A percentile compares a stretch with the other conserved stretches of the same genome.
phyloP scores from a whole-genome alignment of 106 monocot genomes.

The Phalaenopsis aphrodite region DNA sequence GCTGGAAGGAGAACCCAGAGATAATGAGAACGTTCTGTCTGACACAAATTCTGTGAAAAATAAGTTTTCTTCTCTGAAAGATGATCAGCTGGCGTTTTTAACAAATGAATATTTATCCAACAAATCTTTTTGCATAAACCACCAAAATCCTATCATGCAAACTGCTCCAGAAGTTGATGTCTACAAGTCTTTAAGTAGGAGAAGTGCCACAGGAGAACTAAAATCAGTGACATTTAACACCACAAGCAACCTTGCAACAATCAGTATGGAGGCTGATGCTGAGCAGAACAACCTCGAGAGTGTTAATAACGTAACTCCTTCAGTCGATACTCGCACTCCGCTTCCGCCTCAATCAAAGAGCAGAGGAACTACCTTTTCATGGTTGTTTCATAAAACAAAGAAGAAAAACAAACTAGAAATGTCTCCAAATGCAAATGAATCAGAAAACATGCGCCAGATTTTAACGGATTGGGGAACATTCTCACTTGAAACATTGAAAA shows the following conservation, averaged over 20 bases:
- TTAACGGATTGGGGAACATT: slow-evolving; percentile 49
- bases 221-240: slow-evolving; percentile 39
- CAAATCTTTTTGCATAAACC: slow-evolving; percentile 22
- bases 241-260: slow-evolving; percentile 43
- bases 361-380: slow-evolving; percentile 44
- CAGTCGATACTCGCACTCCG: slow-evolving; percentile 2
- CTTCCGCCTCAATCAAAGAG: slow-evolving; percentile 17
- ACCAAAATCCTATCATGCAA: slow-evolving; percentile 15
- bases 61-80: slow-evolving; percentile 24
- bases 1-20: slow-evolving; percentile 34
- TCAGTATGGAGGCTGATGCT: slow-evolving; percentile 25
- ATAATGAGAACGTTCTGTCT: slow-evolving; percentile 19
- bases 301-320: slow-evolving; percentile 8
- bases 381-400: slow-evolving; percentile 47
- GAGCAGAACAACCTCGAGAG: slow-evolving; percentile 23
- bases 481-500: slow-evolving; percentile 63
- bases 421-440: slow-evolving; percentile 47
- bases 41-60: slow-evolving; percentile 16
- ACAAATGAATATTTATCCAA: slow-evolving; percentile 24
- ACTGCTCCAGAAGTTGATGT: slow-evolving; percentile 18
- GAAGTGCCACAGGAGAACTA: slow-evolving; percentile 32
- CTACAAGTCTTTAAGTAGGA: slow-evolving; percentile 23
- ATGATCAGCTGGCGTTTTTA: slow-evolving; percentile 21
- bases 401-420: slow-evolving; percentile 46
- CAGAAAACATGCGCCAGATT: slow-evolving; percentile 55